These are phyloP conservation scores for Backusella parvicylindrica DNA, from an alignment of 192 early-diverging fungal species.

Conservation along the genomic window DNA sequence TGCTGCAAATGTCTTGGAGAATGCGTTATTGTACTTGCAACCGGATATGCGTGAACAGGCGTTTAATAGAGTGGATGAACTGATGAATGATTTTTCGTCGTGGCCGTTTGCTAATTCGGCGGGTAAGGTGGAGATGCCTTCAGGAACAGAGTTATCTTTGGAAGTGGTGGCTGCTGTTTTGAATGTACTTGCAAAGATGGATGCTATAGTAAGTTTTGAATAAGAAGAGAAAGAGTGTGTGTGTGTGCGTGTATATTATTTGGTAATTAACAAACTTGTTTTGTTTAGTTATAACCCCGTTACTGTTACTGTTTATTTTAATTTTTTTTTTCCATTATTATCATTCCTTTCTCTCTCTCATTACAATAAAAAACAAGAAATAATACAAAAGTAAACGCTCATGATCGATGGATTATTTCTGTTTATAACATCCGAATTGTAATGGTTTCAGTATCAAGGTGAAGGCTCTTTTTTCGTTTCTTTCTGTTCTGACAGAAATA, in stretches of 20 bases:
- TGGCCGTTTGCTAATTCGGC: constrained; percentile 58
- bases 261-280: too few species aligned
- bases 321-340: too few species aligned
- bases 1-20: constrained; percentile 93
- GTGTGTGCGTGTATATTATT: too few species aligned
- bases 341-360: too few species aligned
- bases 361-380: too few species aligned
- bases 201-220: constrained; percentile 65
- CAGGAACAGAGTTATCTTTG: constrained; percentile 53
- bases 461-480: too few species aligned
- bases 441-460: too few species aligned
- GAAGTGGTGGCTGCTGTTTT: constrained; percentile 73
- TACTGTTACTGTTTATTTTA: neutral
- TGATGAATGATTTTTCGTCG: constrained; percentile 77
- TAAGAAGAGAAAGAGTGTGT: too few species aligned
- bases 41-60: constrained; percentile 85
- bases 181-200: constrained; percentile 86
- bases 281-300: neutral
- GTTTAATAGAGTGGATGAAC: constrained; percentile 81
- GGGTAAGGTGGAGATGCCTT: constrained; percentile 46
- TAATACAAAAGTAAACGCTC: too few species aligned
- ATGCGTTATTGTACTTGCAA: constrained; percentile 78
- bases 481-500: too few species aligned
- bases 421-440: too few species aligned
- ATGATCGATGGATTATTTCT: too few species aligned